Conservation (phyloP, 1,139 yeast species). For the Zygoascus hellenicus region DNA sequence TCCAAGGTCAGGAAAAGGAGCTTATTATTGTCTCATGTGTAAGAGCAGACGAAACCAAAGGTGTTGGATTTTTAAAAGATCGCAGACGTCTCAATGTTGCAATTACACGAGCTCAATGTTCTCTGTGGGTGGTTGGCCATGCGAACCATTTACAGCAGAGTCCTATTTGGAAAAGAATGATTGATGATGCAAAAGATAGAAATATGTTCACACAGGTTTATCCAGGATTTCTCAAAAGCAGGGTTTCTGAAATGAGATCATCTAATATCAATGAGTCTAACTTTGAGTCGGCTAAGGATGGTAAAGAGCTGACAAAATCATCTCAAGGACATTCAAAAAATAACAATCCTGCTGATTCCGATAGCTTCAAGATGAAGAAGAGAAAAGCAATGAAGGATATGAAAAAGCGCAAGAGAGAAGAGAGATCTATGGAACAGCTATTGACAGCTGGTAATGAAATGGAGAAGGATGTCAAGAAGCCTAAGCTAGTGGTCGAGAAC, state of each 20-base stretch:
- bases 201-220: slow-evolving; percentile 31
- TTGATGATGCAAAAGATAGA: slow-evolving; percentile 57
- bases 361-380: too few relatives aligned
- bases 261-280: too few relatives aligned
- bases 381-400: too few relatives aligned
- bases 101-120: slow-evolving; percentile 83
- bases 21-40: slow-evolving; percentile 93
- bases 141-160: slow-evolving; percentile 45
- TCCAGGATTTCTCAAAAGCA: slow-evolving; percentile 32
- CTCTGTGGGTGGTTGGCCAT: slow-evolving; percentile 88
- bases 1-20: slow-evolving; percentile 97
- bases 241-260: neutral
- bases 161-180: slow-evolving; percentile 61
- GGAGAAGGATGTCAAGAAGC: too few relatives aligned
- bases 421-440: too few relatives aligned
- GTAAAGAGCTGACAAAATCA: too few relatives aligned
- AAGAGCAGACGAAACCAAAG: slow-evolving; percentile 58
- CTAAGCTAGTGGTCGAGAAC: too few relatives aligned
- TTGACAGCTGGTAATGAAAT: too few relatives aligned
- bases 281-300: too few relatives aligned
- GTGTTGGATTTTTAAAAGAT: slow-evolving; percentile 87
- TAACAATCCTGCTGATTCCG: too few relatives aligned
- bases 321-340: too few relatives aligned
- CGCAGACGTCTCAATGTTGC: slow-evolving; percentile 95
- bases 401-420: too few relatives aligned